A percentile compares a stretch with the other conserved stretches of the same genome.
Conservation (phyloP, 257 asterid species). For the Solanum chilense region DNA sequence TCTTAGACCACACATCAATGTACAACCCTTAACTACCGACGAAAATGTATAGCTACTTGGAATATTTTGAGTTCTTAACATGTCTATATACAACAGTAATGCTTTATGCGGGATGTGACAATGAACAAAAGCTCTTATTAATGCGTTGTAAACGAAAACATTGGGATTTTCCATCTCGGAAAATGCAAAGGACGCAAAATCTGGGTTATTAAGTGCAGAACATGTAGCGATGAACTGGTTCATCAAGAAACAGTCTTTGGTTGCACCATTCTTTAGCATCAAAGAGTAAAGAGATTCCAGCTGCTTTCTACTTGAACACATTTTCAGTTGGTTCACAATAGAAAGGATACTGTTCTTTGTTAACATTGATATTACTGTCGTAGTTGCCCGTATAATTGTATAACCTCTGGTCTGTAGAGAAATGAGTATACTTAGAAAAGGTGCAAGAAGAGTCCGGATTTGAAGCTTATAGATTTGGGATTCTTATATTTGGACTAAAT, state of each 20-base stretch:
- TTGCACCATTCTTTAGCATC: constrained; percentile 35
- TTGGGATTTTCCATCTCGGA: constrained; percentile 33
- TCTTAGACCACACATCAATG: constrained; percentile 8
- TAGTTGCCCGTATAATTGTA: background rate
- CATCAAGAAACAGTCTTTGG: constrained; percentile 56
- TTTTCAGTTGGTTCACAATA: constrained; percentile 23
- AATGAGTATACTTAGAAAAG: background rate
- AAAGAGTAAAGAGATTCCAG: constrained; percentile 44
- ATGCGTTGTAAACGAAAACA: constrained; percentile 47
- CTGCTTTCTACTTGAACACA: constrained; percentile 39
- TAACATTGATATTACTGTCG: background rate
- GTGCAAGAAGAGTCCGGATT: background rate
- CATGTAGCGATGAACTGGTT: constrained; percentile 62
- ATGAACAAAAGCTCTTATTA: constrained; percentile 39
- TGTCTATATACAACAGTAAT: constrained; percentile 22
- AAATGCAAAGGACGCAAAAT: constrained; percentile 41
- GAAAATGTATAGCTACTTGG: constrained; percentile 63
- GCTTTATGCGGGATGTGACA: constrained; percentile 38
- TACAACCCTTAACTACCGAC: constrained; percentile 47
- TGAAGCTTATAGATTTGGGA: background rate
- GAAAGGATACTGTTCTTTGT: background rate
- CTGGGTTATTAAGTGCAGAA: constrained; percentile 24
- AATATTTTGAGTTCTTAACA: constrained; percentile 38
- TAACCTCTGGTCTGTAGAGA: background rate
- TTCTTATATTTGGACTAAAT: background rate